Percentiles rank a stretch among this genome's conserved stretches.
These are phyloP conservation scores for Cymbopogon citratus DNA, from an alignment of 176 grass and related monocot species.

Conservation along the genomic window DNA sequence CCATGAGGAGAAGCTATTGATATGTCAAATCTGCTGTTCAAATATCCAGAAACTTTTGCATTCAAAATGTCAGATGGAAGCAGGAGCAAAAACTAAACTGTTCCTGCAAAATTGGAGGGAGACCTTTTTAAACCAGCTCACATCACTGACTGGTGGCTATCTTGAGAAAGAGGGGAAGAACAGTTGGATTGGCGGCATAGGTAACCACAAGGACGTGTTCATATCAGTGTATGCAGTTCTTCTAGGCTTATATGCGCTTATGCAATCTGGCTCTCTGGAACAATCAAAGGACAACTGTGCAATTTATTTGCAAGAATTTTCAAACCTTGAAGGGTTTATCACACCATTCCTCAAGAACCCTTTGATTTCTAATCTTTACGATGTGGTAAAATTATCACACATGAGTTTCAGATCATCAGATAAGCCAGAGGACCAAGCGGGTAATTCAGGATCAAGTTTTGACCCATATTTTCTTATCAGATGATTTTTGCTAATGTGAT, in stretches of 20 bases:
- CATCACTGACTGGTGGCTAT: slow-evolving; percentile 45
- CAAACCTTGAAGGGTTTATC: slow-evolving; percentile 44
- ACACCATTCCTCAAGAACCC: slow-evolving; percentile 83
- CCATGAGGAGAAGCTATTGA: slow-evolving; percentile 90
- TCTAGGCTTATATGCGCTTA: slow-evolving; percentile 65
- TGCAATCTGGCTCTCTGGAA: slow-evolving; percentile 7
- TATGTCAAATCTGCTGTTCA: slow-evolving; percentile 83
- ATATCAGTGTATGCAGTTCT: slow-evolving; percentile 68
- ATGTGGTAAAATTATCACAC: slow-evolving; percentile 43
- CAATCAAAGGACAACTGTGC: slow-evolving; percentile 18
- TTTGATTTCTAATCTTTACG: slow-evolving; percentile 72
- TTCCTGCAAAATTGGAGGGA: slow-evolving; percentile 59
- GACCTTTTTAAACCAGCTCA: slow-evolving; percentile 54
- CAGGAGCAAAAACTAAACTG: slow-evolving; percentile 21
- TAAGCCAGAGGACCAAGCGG: slow-evolving; percentile 11
- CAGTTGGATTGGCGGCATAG: slow-evolving; percentile 88
- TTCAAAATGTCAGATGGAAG: slow-evolving; percentile 34
- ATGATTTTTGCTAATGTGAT: slow-evolving; percentile 33
- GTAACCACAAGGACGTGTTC: slow-evolving; percentile 92
- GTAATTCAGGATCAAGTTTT: slow-evolving; percentile 41
- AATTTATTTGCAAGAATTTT: slow-evolving; percentile 46
- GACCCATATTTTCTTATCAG: slow-evolving; percentile 91
- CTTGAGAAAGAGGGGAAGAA: slow-evolving; percentile 55
- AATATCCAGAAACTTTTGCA: slow-evolving; percentile 67
- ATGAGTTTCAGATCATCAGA: slow-evolving; percentile 1